Conservation (phyloP, 2,329 filamentous ascomycete genomes). For the Ophiocordyceps robertsii region DNA sequence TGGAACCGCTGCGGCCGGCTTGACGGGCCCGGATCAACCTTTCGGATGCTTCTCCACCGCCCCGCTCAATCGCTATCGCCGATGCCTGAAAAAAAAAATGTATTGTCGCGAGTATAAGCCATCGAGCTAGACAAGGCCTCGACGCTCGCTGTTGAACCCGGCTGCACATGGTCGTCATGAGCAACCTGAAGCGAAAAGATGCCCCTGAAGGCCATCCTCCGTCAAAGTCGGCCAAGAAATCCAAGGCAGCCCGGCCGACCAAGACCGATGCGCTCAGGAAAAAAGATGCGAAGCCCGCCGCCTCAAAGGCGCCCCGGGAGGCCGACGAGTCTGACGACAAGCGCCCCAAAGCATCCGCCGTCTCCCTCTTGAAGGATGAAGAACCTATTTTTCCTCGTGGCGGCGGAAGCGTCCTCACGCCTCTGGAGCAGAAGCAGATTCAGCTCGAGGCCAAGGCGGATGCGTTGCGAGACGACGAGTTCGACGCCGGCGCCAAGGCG, state of each 20-base stretch:
- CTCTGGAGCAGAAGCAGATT: slow-evolving; percentile 92
- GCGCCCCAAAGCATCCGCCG: slow-evolving; percentile 19
- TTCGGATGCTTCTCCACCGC: neutral
- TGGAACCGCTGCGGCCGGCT: too few relatives aligned
- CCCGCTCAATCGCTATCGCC: neutral
- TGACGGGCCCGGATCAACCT: too few relatives aligned
- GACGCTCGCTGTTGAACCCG: slow-evolving; percentile 1
- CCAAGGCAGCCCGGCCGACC: slow-evolving; percentile 31
- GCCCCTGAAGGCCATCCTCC: slow-evolving; percentile 36
- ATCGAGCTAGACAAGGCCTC: neutral
- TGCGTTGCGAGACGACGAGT: slow-evolving; percentile 75
- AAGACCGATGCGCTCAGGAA: slow-evolving; percentile 25
- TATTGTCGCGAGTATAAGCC: slow-evolving; percentile 1
- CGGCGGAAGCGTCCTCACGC: slow-evolving; percentile 79
- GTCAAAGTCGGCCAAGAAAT: slow-evolving; percentile 33
- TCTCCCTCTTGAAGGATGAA: slow-evolving; percentile 53
- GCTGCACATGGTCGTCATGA: slow-evolving; percentile 27
- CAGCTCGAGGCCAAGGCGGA: slow-evolving; percentile 86
- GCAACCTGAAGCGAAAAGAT: slow-evolving; percentile 44
- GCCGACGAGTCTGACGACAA: slow-evolving; percentile 13
- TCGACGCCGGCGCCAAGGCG: slow-evolving; percentile 32
- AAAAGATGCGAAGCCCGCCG: slow-evolving; percentile 15
- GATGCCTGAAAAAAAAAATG: neutral
- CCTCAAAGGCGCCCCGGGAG: slow-evolving; percentile 4
- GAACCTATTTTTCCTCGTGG: slow-evolving; percentile 87